Conservation (phyloP, 192 early-diverging fungal species). For the Umbelopsis ramanniana region DNA sequence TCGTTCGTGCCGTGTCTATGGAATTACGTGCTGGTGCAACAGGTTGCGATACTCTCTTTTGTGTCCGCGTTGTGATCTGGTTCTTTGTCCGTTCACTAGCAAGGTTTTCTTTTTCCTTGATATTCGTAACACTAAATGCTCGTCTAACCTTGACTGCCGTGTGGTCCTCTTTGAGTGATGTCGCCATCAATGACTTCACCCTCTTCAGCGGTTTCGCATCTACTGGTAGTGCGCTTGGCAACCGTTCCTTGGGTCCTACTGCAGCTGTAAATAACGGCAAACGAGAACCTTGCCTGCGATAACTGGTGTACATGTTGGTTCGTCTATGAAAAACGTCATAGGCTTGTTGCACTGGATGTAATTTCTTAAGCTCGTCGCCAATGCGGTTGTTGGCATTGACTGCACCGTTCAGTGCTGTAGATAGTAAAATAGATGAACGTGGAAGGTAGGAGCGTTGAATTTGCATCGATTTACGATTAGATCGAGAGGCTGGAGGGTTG, state of each 20-base stretch:
- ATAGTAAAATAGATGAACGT: slow-evolving; percentile 31
- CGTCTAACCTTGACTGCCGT: background rate
- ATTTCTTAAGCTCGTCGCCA: slow-evolving; percentile 22
- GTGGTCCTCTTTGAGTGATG: background rate
- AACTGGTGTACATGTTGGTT: slow-evolving; percentile 20
- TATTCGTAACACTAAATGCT: slow-evolving; percentile 2
- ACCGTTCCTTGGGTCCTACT: background rate
- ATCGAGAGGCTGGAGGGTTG: background rate
- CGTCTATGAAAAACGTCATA: slow-evolving; percentile 33
- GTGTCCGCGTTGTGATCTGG: background rate
- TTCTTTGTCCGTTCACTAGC: background rate
- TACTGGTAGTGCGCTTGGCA: background rate
- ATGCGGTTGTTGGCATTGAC: slow-evolving; percentile 16
- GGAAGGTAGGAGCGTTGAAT: background rate
- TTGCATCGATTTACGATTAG: background rate
- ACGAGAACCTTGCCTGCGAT: slow-evolving; percentile 41
- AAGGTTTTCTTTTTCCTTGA: slow-evolving; percentile 5
- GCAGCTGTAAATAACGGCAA: slow-evolving; percentile 30
- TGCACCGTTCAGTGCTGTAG: slow-evolving; percentile 12
- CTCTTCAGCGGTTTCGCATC: background rate
- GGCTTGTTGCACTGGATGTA: slow-evolving; percentile 10
- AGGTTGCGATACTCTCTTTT: background rate
- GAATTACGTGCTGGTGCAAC: background rate
- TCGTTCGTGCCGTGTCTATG: background rate
- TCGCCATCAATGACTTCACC: slow-evolving; percentile 10